A percentile compares a stretch with the other conserved stretches of the same genome.
Conservation (phyloP, 1,284 basidiomycete species). For the Fistulinella cinereoalba region DNA sequence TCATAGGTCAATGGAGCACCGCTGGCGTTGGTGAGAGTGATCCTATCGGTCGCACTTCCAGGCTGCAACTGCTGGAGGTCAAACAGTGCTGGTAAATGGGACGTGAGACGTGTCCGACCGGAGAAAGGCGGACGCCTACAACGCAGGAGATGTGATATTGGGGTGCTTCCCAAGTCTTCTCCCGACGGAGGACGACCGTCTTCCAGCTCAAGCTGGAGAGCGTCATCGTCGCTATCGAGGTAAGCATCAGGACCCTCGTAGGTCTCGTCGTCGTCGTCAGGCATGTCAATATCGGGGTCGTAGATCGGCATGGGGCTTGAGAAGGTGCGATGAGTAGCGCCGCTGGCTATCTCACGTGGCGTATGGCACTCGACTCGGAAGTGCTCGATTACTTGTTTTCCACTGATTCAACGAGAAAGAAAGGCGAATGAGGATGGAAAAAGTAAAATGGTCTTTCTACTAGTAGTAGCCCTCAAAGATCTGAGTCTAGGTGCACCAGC, state of each 20-base stretch:
- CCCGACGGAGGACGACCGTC: too few relatives aligned
- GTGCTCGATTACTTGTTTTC: too few relatives aligned
- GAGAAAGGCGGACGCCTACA: slow-evolving; percentile 29
- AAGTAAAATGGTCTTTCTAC: too few relatives aligned
- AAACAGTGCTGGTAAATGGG: slow-evolving; percentile 40
- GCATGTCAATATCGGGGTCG: slow-evolving; percentile 28
- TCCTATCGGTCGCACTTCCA: slow-evolving; percentile 19
- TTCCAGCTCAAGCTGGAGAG: slow-evolving; percentile 31
- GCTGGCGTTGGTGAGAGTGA: slow-evolving; percentile 31
- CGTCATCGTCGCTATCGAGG: slow-evolving; percentile 29
- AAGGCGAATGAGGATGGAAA: too few relatives aligned
- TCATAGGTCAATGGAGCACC: slow-evolving; percentile 15
- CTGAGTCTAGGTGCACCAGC: too few relatives aligned
- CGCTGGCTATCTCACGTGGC: slow-evolving; percentile 13
- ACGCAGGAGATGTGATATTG: slow-evolving; percentile 36
- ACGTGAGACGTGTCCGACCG: not conserved
- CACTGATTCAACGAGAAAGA: too few relatives aligned
- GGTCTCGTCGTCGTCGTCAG: slow-evolving; percentile 34
- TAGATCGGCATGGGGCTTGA: slow-evolving; percentile 21
- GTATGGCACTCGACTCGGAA: too few relatives aligned
- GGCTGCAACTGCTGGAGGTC: slow-evolving; percentile 35
- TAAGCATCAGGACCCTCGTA: slow-evolving; percentile 32
- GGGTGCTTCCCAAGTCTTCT: slow-evolving; percentile 15
- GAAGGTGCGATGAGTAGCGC: slow-evolving; percentile 1
- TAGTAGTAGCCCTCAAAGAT: too few relatives aligned